These are phyloP conservation scores for Cucumis hystrix DNA, from an alignment of 306 rosid species.

Conservation along the genomic window DNA sequence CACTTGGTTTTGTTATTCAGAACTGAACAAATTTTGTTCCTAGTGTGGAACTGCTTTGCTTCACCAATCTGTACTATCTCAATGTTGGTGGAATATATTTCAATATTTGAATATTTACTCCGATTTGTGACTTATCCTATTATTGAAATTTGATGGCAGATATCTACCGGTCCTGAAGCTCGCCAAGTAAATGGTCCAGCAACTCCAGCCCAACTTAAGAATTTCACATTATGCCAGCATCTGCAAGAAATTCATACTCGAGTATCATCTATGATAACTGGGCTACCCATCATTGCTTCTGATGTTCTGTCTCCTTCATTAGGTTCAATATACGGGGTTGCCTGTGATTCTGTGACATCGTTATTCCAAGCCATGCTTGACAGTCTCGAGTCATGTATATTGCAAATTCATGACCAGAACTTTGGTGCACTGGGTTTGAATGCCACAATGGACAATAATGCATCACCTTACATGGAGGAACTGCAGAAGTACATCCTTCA, in stretches of 20 bases:
- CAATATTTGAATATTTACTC: neutral
- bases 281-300: constrained; percentile 75
- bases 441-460: constrained; percentile 90
- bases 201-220: constrained; percentile 84
- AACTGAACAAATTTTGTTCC: neutral
- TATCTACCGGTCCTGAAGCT: constrained; percentile 94
- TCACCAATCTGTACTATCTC: neutral
- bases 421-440: constrained; percentile 75
- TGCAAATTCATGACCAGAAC: constrained; percentile 88
- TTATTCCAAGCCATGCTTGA: constrained; percentile 95
- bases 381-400: constrained; percentile 83
- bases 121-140: neutral
- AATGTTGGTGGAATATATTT: neutral
- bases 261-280: constrained; percentile 49
- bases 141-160: constrained; percentile 33
- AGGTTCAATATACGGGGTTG: constrained; percentile 86
- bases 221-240: constrained; percentile 77
- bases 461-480: constrained; percentile 98
- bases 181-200: constrained; percentile 91
- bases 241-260: constrained; percentile 80
- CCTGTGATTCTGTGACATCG: constrained; percentile 82
- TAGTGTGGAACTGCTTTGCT: neutral
- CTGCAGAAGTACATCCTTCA: constrained; percentile 83
- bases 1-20: neutral
- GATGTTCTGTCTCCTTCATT: constrained; percentile 86